Evolutionary conservation across 2,329 filamentous ascomycete genomes (phyloP).

Genomic region (Fusarium poae): DNA sequence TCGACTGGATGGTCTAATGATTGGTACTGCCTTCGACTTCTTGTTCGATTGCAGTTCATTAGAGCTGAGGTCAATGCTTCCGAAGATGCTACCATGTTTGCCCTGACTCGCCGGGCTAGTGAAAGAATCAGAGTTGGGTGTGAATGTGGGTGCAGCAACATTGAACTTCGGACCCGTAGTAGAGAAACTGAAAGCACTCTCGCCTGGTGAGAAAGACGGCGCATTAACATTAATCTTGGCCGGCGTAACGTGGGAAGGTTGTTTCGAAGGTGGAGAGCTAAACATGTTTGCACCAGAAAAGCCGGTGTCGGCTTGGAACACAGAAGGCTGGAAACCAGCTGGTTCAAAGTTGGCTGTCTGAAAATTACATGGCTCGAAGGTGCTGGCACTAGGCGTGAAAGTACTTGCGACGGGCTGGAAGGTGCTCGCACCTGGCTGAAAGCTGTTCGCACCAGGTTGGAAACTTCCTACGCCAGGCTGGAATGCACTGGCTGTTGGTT

Average conservation of each 20-base stretch:
- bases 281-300: conserved; percentile 35
- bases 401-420: conserved; percentile 23
- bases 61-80: conserved; percentile 73
- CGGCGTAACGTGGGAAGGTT: conserved; percentile 42
- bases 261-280: conserved; percentile 33
- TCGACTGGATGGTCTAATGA: conserved; percentile 74
- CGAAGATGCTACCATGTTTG: conserved; percentile 72
- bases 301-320: conserved; percentile 57
- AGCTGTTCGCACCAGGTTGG: conserved; percentile 17
- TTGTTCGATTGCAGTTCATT: conserved; percentile 75
- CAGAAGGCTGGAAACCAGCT: conserved; percentile 58
- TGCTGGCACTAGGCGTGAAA: conserved; percentile 58
- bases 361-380: conserved; percentile 28
- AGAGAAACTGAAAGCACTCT: conserved; percentile 76
- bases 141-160: conserved; percentile 82
- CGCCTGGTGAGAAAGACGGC: conserved; percentile 77
- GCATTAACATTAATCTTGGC: conserved; percentile 76
- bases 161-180: conserved; percentile 76
- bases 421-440: conserved; percentile 17
- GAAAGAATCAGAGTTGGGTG: conserved; percentile 68
- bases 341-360: conserved; percentile 28
- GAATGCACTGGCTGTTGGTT: conserved; percentile 57
- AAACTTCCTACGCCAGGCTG: conserved; percentile 45
- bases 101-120: conserved; percentile 58
- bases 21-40: conserved; percentile 86